These are phyloP conservation scores for Globisporangium orthogonon DNA, from an alignment of 352 stramenopile species.

Conservation along the genomic window DNA sequence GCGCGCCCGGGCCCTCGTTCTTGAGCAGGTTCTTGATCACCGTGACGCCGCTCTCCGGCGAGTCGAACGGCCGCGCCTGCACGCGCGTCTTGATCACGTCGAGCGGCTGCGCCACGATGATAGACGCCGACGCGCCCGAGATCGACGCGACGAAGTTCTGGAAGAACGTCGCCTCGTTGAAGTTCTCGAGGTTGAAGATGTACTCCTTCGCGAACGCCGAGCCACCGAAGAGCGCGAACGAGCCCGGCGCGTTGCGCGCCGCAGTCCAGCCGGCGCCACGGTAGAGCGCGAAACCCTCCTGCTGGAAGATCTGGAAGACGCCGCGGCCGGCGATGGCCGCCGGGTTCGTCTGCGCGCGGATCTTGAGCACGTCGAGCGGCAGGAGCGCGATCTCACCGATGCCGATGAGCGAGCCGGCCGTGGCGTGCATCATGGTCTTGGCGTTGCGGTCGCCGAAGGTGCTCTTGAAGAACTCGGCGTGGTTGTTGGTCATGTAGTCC, in stretches of 20 bases:
- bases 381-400: conserved; percentile 93
- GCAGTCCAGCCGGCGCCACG: conserved; percentile 89
- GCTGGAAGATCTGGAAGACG: conserved; percentile 90
- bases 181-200: conserved; percentile 88
- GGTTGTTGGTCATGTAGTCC: conserved; percentile 89
- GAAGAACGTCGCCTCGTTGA: conserved; percentile 87
- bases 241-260: conserved; percentile 91
- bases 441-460: conserved; percentile 90
- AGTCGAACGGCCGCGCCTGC: conserved; percentile 92
- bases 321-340: conserved; percentile 88
- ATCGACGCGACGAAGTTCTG: conserved; percentile 90
- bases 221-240: conserved; percentile 94
- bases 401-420: conserved; percentile 90
- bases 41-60: conserved; percentile 84
- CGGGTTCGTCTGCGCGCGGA: conserved; percentile 94
- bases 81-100: conserved; percentile 96
- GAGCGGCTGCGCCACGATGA: conserved; percentile 89
- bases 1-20: conserved; percentile 85
- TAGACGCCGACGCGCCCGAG: conserved; percentile 68
- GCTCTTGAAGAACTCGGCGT: conserved; percentile 84
- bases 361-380: conserved; percentile 95
- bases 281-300: conserved; percentile 90
- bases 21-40: conserved; percentile 92
- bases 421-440: conserved; percentile 92
- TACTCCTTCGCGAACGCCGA: conserved; percentile 87